Evolutionary conservation across 2,329 filamentous ascomycete genomes (phyloP).

Genomic region (Trichophyton benhamiae): DNA sequence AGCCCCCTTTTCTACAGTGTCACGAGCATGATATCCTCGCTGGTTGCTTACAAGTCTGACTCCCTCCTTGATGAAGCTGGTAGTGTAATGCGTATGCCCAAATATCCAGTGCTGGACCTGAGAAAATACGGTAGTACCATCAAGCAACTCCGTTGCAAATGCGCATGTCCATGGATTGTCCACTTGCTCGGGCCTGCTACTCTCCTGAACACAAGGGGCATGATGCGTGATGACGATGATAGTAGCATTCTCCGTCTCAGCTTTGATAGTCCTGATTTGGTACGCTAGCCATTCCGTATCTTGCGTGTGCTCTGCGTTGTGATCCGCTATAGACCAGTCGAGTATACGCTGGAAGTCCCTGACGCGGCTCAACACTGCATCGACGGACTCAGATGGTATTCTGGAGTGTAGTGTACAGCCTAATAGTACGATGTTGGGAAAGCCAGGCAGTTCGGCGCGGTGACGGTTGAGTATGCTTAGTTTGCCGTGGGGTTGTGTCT

Average conservation of each 20-base stretch:
- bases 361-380: slow-evolving; percentile 34
- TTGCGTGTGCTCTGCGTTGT: slow-evolving; percentile 36
- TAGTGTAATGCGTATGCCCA: slow-evolving; percentile 32
- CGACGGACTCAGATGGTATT: slow-evolving; percentile 31
- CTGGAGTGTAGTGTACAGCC: slow-evolving; percentile 46
- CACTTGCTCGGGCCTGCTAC: slow-evolving; percentile 18
- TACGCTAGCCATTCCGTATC: slow-evolving; percentile 41
- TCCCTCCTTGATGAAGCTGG: slow-evolving; percentile 23
- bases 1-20: no score
- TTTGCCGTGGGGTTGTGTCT: slow-evolving; percentile 11
- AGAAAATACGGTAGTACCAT: slow-evolving; percentile 24
- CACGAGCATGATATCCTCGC: slow-evolving; percentile 20
- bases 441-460: slow-evolving; percentile 2
- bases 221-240: slow-evolving; percentile 33
- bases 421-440: slow-evolving; percentile 34
- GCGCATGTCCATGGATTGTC: slow-evolving; percentile 38
- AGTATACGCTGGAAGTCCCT: slow-evolving; percentile 43
- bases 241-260: slow-evolving; percentile 5
- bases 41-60: slow-evolving; percentile 31
- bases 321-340: slow-evolving; percentile 38
- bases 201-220: slow-evolving; percentile 35
- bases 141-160: slow-evolving; percentile 25
- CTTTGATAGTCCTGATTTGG: slow-evolving; percentile 20
- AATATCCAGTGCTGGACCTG: slow-evolving; percentile 29
- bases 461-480: slow-evolving; percentile 15